phyloP scores from a whole-genome alignment of 2,329 filamentous ascomycete species.

The Xylariaceae sp. region DNA sequence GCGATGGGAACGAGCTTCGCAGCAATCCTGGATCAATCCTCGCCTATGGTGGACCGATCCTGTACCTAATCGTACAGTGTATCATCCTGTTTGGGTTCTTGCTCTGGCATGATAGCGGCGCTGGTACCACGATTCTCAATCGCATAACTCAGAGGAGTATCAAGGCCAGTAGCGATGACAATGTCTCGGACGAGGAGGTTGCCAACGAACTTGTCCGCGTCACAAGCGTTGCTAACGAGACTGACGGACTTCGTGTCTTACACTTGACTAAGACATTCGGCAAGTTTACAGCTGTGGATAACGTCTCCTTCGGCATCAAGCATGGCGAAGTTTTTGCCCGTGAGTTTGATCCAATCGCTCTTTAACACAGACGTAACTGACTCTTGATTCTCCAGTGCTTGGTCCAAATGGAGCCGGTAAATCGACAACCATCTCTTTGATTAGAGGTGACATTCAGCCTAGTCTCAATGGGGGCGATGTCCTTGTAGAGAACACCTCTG shows the following conservation, averaged over 20 bases:
- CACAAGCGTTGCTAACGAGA: constrained; percentile 41
- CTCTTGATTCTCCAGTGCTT: constrained; percentile 45
- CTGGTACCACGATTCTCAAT: constrained; percentile 46
- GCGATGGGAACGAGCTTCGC: constrained; percentile 58
- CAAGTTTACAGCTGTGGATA: constrained; percentile 73
- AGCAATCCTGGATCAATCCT: constrained; percentile 64
- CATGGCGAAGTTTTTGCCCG: constrained; percentile 77
- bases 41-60: constrained; percentile 76
- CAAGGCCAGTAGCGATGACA: constrained; percentile 28
- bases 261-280: constrained; percentile 78
- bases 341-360: constrained; percentile 3
- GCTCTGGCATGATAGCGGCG: constrained; percentile 75
- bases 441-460: constrained; percentile 81
- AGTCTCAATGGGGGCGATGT: constrained; percentile 68
- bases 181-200: constrained; percentile 53
- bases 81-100: constrained; percentile 65
- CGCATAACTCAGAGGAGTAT: constrained; percentile 30
- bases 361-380: neutral
- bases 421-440: constrained; percentile 80
- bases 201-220: constrained; percentile 60
- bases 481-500: constrained; percentile 70
- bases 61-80: constrained; percentile 74
- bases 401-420: constrained; percentile 92
- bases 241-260: constrained; percentile 69
- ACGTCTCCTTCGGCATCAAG: constrained; percentile 76